Evolutionary conservation across 768 basidiomycete species (phyloP).

Genomic region (Boletus rubescentipes): DNA sequence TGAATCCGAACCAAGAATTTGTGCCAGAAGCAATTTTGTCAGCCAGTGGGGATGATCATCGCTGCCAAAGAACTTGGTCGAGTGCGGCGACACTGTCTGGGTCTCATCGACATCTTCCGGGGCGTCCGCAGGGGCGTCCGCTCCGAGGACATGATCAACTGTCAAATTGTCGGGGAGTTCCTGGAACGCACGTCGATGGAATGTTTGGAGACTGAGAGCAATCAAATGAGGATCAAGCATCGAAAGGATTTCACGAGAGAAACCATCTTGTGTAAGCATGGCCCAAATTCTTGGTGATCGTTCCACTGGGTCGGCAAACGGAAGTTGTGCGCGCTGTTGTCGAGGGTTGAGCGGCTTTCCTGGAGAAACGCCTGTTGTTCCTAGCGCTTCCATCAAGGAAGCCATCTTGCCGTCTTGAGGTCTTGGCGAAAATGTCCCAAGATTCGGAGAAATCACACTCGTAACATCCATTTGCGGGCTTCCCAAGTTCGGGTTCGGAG

Average conservation of each 20-base stretch:
- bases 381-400: slow-evolving; percentile 49
- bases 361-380: slow-evolving; percentile 21
- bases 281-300: slow-evolving; percentile 44
- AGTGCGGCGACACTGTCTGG: slow-evolving; percentile 12
- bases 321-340: slow-evolving; percentile 24
- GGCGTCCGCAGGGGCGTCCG: slow-evolving; percentile 20
- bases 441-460: slow-evolving; percentile 39
- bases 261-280: slow-evolving; percentile 59
- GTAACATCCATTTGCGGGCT: slow-evolving; percentile 17
- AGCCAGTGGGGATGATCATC: slow-evolving; percentile 80
- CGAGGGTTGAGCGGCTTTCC: slow-evolving; percentile 25
- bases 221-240: slow-evolving; percentile 60
- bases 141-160: slow-evolving; percentile 41
- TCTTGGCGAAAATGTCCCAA: slow-evolving; percentile 53
- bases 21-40: slow-evolving; percentile 67
- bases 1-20: slow-evolving; percentile 65
- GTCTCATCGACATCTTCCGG: slow-evolving; percentile 4
- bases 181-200: slow-evolving; percentile 56
- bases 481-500: slow-evolving; percentile 41
- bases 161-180: slow-evolving; percentile 54
- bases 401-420: slow-evolving; percentile 44
- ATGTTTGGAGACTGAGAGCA: slow-evolving; percentile 60
- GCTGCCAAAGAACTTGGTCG: slow-evolving; percentile 56
- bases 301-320: slow-evolving; percentile 22
- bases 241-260: slow-evolving; percentile 66